Evolutionary conservation across 2,329 filamentous ascomycete species (phyloP), one percentile per base, ranked within the genome.

Genomic region (Pyrenochaeta sp.): DNA sequence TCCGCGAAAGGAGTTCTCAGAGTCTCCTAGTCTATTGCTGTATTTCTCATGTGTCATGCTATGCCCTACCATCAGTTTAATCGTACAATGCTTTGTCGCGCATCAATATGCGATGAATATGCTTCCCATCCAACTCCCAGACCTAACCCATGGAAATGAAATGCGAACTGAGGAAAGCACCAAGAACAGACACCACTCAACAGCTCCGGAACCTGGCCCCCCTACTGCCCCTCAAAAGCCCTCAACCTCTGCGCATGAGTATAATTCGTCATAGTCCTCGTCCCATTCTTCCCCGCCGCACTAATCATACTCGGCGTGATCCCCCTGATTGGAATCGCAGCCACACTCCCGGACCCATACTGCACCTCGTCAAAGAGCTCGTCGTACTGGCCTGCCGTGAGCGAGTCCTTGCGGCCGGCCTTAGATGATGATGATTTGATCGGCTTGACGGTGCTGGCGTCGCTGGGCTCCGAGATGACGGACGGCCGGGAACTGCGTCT

Each of bases 271-370:
- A 69, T 58, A 51, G 63, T 72, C 58, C 64, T 68, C 41, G 61
- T 71, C 44, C 61, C 56, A n/a, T 60, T 64, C 44, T 65, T 61
- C 27, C 53, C 57, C 38, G 58, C 51, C 10, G 66, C 63, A 37
- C 62, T 60, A 31, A 70, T 54, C 66, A 71, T 72, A 42, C 68
- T 72, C 32, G 60, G 63, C 39, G 69, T 73, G 37, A 68, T 72
- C 32, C 65, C 68, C 47, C 62, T 53, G 21, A 72, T 23, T 7
- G 31, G 31, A 18, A 32, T 32, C 11, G 30, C 57, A 24, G 59
- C 58, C 34, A 67, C 70, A 41, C 56, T 65, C n/a, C 67, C 64
- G 21, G 49, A 41, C 6, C 65, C 64, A 40, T 64, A 63, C 50
- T 55, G 52, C 39, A 60, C 60, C 29, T 60, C 52, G 37, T 60